phyloP scores from a whole-genome alignment of 2,329 filamentous ascomycete genomes.

The Aspergillus eucalypticola region DNA sequence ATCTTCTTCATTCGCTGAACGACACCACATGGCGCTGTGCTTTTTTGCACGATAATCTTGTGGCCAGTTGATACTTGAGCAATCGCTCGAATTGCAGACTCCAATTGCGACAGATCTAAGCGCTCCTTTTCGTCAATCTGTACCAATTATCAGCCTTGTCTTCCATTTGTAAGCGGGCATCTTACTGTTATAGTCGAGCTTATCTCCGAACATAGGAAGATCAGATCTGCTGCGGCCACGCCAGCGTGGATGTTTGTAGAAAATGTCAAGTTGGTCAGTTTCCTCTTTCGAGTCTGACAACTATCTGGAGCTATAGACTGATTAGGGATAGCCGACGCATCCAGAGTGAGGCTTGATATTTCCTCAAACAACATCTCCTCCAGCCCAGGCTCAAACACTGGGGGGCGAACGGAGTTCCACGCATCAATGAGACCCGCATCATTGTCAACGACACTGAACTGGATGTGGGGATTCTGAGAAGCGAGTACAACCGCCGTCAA shows the following conservation, averaged over 20 bases:
- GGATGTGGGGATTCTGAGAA: constrained; percentile 27
- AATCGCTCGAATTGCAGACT: constrained; percentile 17
- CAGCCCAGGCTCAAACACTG: constrained; percentile 30
- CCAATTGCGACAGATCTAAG: constrained; percentile 9
- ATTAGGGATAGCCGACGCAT: background rate
- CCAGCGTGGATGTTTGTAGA: constrained; percentile 21
- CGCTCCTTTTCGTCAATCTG: background rate
- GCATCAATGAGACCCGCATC: constrained; percentile 24
- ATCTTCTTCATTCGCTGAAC: constrained; percentile 19
- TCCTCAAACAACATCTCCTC: constrained; percentile 25
- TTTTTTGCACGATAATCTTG: constrained; percentile 25
- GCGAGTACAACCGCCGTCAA: constrained; percentile 29
- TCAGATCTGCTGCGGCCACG: constrained; percentile 19
- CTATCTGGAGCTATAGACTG: background rate
- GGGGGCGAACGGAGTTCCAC: constrained; percentile 31
- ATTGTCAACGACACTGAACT: constrained; percentile 29
- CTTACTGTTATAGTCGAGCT: background rate
- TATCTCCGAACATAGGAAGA: constrained; percentile 21
- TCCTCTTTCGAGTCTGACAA: constrained; percentile 2
- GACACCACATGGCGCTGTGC: constrained; percentile 19
- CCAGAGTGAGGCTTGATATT: background rate
- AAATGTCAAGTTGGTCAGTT: constrained; percentile 21
- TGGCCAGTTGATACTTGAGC: constrained; percentile 19
- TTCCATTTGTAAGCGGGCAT: background rate
- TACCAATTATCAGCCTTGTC: background rate